Conservation (phyloP, 148 eudicot genomes). For the Rhododendron williamsianum region DNA sequence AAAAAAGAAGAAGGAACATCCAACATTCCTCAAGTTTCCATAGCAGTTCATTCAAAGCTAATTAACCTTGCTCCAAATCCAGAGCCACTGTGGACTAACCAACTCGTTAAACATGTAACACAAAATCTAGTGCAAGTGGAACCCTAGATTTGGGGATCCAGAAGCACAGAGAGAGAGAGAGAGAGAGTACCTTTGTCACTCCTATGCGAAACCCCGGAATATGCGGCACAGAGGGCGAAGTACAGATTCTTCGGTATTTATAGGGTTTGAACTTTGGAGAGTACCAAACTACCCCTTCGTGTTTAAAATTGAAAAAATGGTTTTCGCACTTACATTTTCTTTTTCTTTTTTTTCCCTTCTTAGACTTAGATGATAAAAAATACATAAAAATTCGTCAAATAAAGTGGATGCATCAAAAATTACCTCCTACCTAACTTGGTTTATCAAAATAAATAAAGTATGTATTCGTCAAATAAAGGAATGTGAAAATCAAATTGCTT, state of each 20-base stretch:
- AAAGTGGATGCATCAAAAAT: background rate
- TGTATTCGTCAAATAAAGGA: background rate
- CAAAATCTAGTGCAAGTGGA: background rate
- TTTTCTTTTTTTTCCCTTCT: too few species aligned
- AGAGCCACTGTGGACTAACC: background rate
- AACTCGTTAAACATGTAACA: background rate
- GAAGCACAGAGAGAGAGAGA: constrained; percentile 15
- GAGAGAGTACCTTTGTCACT: constrained; percentile 27
- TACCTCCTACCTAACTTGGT: background rate
- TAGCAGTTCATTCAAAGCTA: background rate
- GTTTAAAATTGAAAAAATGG: background rate
- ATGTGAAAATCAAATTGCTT: background rate
- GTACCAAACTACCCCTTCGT: background rate
- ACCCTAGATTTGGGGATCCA: constrained; percentile 54
- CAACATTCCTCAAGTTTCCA: background rate
- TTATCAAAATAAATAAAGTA: too few species aligned
- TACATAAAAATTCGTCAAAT: background rate
- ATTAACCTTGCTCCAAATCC: background rate
- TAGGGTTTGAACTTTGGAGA: background rate
- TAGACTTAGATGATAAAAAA: too few species aligned
- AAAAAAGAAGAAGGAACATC: background rate
- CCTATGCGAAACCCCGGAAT: constrained; percentile 18
- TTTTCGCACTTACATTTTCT: too few species aligned
- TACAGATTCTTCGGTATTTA: background rate
- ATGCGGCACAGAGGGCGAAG: constrained; percentile 16